phyloP scores from a whole-genome alignment of 257 asterid genomes.

The Solanum pimpinellifolium region DNA sequence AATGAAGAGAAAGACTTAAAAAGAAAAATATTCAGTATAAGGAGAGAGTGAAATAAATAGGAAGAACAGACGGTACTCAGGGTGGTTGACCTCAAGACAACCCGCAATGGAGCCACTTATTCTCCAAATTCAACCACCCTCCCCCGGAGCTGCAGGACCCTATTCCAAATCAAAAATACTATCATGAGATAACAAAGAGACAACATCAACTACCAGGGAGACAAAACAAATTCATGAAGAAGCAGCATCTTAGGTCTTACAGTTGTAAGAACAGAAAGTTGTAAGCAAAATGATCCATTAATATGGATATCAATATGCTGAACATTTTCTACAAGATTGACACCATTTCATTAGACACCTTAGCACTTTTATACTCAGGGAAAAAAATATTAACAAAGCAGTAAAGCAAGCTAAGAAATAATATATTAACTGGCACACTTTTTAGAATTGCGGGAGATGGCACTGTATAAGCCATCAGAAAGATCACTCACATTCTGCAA shows the following conservation, averaged over 20 bases:
- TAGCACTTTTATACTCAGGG: neutral
- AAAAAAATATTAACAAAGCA: neutral
- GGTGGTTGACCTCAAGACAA: neutral
- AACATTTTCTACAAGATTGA: neutral
- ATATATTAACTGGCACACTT: neutral
- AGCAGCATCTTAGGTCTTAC: neutral
- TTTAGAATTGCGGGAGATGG: neutral
- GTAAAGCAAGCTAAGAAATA: neutral
- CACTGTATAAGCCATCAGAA: neutral
- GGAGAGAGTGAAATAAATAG: neutral
- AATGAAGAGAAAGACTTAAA: neutral
- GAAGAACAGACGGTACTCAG: neutral
- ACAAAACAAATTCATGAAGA: neutral
- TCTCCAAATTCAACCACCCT: neutral
- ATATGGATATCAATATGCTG: neutral
- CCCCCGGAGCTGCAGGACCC: neutral
- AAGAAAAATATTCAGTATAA: neutral
- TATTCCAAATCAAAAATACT: neutral
- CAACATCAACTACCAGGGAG: neutral
- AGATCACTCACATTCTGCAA: constrained; percentile 81
- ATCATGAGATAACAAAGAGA: neutral
- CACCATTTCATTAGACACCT: neutral
- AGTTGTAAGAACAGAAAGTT: neutral
- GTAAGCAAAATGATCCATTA: neutral
- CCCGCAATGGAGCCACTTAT: neutral